phyloP scores from a whole-genome alignment of 177 flowering plant genomes.

The Telopea speciosissima region DNA sequence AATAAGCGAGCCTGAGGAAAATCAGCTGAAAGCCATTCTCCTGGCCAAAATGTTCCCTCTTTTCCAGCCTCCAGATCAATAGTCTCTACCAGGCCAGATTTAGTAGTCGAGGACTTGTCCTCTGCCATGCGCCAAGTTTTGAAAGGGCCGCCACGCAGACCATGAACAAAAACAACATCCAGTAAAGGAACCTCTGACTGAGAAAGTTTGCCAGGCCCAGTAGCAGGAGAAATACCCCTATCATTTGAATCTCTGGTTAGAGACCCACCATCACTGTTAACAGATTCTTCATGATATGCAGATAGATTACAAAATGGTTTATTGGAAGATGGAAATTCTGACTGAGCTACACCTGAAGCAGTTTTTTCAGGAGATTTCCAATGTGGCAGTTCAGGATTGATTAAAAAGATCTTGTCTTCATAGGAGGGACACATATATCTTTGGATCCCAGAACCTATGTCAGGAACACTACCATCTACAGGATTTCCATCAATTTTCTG shows the following conservation, averaged over 20 bases:
- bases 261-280: slow-evolving; percentile 14
- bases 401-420: slow-evolving; percentile 68
- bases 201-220: slow-evolving; percentile 18
- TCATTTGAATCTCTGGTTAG: slow-evolving; percentile 10
- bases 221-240: slow-evolving; percentile 17
- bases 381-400: slow-evolving; percentile 80
- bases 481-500: slow-evolving; percentile 25
- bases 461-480: slow-evolving; percentile 21
- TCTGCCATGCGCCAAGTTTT: slow-evolving; percentile 94
- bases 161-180: slow-evolving; percentile 94
- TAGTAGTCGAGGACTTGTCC: slow-evolving; percentile 72
- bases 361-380: slow-evolving; percentile 59
- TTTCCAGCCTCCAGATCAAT: slow-evolving; percentile 97
- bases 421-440: slow-evolving; percentile 46
- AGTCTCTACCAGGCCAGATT: slow-evolving; percentile 93
- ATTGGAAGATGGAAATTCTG: slow-evolving; percentile 1
- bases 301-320: slow-evolving; percentile 16
- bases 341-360: slow-evolving; percentile 11
- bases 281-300: slow-evolving; percentile 16
- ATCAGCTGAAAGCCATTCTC: slow-evolving; percentile 93
- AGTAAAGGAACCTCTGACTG: slow-evolving; percentile 37
- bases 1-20: slow-evolving; percentile 88
- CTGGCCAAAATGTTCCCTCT: slow-evolving; percentile 97
- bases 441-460: slow-evolving; percentile 14
- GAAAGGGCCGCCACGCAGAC: slow-evolving; percentile 93